phyloP scores from a whole-genome alignment of 306 rosid species.

The Argentina anserina region DNA sequence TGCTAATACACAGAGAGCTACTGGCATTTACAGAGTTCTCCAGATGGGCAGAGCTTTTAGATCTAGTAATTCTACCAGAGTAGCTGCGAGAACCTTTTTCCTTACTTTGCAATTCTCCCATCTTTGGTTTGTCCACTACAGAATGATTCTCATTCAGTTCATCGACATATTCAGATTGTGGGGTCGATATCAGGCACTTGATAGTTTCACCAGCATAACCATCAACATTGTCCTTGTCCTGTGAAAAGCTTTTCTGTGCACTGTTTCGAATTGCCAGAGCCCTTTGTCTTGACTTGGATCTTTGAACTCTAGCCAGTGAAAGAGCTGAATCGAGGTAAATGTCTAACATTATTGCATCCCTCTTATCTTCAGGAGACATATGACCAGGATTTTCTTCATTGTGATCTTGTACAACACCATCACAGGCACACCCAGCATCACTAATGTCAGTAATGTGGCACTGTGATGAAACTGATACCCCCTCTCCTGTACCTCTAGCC shows the following conservation, averaged over 20 bases:
- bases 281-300: slow-evolving; percentile 85
- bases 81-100: slow-evolving; percentile 19
- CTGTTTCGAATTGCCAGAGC: slow-evolving; percentile 72
- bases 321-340: slow-evolving; percentile 45
- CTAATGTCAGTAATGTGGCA: slow-evolving; percentile 34
- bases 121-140: slow-evolving; percentile 36
- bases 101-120: slow-evolving; percentile 23
- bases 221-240: slow-evolving; percentile 28
- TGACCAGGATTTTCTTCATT: slow-evolving; percentile 31
- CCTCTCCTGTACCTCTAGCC: slow-evolving; percentile 38
- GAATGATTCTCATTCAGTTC: slow-evolving; percentile 30
- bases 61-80: slow-evolving; percentile 39
- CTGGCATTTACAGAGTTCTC: slow-evolving; percentile 29
- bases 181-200: slow-evolving; percentile 36
- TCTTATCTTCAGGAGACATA: slow-evolving; percentile 24
- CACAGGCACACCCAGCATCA: slow-evolving; percentile 39
- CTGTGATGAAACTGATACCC: slow-evolving; percentile 33
- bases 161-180: slow-evolving; percentile 33
- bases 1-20: slow-evolving; percentile 22
- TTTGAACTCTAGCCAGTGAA: slow-evolving; percentile 72
- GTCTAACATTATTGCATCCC: slow-evolving; percentile 26
- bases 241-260: slow-evolving; percentile 37
- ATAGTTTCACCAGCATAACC: slow-evolving; percentile 30
- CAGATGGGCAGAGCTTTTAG: slow-evolving; percentile 37
- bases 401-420: slow-evolving; percentile 39